phyloP scores from a whole-genome alignment of 805 yeast genomes.

The Metschnikowia vanudenii region DNA sequence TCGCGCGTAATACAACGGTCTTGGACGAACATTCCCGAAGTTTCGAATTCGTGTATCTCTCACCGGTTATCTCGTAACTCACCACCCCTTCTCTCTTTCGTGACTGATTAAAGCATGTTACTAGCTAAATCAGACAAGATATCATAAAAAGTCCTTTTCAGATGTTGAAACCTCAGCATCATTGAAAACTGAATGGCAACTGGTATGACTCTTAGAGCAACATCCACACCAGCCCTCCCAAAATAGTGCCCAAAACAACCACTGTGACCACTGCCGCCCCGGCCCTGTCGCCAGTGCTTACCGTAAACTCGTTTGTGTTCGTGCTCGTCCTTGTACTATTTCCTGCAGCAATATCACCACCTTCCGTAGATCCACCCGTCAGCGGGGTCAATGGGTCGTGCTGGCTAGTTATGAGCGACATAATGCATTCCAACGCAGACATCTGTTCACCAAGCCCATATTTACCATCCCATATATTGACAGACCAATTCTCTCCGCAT shows the following conservation, averaged over 20 bases:
- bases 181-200: too few relatives aligned
- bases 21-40: too few relatives aligned
- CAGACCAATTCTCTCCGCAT: slow-evolving; percentile 70
- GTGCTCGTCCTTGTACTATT: slow-evolving; percentile 21
- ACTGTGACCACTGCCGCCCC: slow-evolving; percentile 92
- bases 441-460: slow-evolving; percentile 82
- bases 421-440: slow-evolving; percentile 64
- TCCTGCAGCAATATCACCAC: slow-evolving; percentile 32
- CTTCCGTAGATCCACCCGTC: slow-evolving; percentile 19
- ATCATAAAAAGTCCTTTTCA: too few relatives aligned
- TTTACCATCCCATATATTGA: slow-evolving; percentile 56
- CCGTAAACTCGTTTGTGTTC: slow-evolving; percentile 43
- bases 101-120: too few relatives aligned
- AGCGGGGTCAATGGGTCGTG: slow-evolving; percentile 28
- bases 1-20: too few relatives aligned
- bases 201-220: slow-evolving; percentile 34
- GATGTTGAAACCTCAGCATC: too few relatives aligned
- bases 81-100: too few relatives aligned
- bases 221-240: slow-evolving; percentile 83
- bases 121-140: too few relatives aligned
- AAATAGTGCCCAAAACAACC: slow-evolving; percentile 55
- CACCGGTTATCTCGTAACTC: too few relatives aligned
- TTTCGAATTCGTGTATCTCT: too few relatives aligned
- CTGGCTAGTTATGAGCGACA: slow-evolving; percentile 16
- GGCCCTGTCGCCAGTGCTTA: slow-evolving; percentile 56